Evolutionary conservation across 768 basidiomycete genomes (phyloP).

Genomic region (Xerocomellus intermedius): DNA sequence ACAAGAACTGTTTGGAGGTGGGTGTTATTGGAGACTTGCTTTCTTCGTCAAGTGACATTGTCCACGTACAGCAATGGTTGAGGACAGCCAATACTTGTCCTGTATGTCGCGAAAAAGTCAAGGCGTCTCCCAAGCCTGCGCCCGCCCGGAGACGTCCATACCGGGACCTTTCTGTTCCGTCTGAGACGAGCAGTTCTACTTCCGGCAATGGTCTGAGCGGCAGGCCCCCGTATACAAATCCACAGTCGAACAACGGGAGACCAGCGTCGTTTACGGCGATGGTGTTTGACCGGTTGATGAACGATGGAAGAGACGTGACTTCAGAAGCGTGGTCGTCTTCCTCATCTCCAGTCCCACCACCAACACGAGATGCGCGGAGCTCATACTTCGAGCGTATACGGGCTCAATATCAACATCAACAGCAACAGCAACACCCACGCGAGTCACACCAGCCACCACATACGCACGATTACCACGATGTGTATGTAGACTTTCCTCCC

Average conservation of each 20-base stretch:
- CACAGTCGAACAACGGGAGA: slow-evolving; percentile 13
- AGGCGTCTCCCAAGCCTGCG: slow-evolving; percentile 22
- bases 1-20: slow-evolving; percentile 73
- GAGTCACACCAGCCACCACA: background rate
- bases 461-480: slow-evolving; percentile 3
- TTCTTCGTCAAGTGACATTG: slow-evolving; percentile 2
- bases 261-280: slow-evolving; percentile 18
- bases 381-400: slow-evolving; percentile 16
- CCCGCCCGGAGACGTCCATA: slow-evolving; percentile 20
- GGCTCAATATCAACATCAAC: slow-evolving; percentile 13
- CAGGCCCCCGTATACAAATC: slow-evolving; percentile 3
- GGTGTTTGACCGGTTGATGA: slow-evolving; percentile 20
- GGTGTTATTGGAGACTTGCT: slow-evolving; percentile 12
- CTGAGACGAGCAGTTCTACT: slow-evolving; percentile 4
- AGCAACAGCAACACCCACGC: slow-evolving; percentile 10
- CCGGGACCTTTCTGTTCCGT: background rate
- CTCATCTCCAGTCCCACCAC: background rate
- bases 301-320: slow-evolving; percentile 11
- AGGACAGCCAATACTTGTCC: slow-evolving; percentile 74
- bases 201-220: background rate
- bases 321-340: slow-evolving; percentile 7
- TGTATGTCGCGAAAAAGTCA: slow-evolving; percentile 69
- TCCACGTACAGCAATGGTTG: slow-evolving; percentile 67
- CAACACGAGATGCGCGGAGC: slow-evolving; percentile 6
- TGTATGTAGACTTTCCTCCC: background rate